Conservation (phyloP, 495 filamentous ascomycete genomes). For the Penicillium pulvis region DNA sequence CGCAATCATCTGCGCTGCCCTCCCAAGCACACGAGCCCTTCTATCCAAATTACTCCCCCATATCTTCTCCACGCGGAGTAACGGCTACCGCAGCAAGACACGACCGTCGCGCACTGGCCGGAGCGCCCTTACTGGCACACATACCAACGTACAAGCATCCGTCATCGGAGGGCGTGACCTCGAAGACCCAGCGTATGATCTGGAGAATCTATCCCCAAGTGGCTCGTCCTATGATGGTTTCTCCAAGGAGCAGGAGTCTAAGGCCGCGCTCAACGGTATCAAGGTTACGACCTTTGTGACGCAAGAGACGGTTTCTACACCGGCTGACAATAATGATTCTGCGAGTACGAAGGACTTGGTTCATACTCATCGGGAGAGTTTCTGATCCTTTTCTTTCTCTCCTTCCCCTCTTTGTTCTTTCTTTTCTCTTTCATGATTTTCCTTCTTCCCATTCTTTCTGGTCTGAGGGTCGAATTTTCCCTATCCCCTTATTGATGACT, state of each 20-base stretch:
- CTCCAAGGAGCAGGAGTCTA: constrained; percentile 8
- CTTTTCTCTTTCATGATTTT: not conserved
- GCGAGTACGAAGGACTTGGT: constrained; percentile 34
- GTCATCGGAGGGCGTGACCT: constrained; percentile 22
- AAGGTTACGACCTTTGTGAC: constrained; percentile 39
- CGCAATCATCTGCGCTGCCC: constrained; percentile 58
- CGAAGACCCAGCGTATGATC: constrained; percentile 19
- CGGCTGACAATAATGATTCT: constrained; percentile 18
- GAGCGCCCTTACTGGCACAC: constrained; percentile 20
- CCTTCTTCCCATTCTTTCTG: not conserved
- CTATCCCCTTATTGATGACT: not conserved
- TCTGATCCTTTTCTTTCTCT: constrained; percentile 14
- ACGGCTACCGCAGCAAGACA: constrained; percentile 30
- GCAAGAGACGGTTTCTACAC: constrained; percentile 25
- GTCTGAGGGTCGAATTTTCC: not conserved
- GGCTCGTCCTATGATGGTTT: constrained; percentile 8
- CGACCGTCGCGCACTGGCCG: constrained; percentile 21
- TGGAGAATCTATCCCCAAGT: constrained; percentile 22
- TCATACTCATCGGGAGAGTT: constrained; percentile 15
- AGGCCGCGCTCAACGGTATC: constrained; percentile 20
- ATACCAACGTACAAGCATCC: constrained; percentile 29
- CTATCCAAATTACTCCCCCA: constrained; percentile 42
- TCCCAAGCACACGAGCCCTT: constrained; percentile 57
- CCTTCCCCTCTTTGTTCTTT: not conserved
- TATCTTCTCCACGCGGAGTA: constrained; percentile 36